A percentile compares a stretch with the other conserved stretches of the same genome.
Conservation (phyloP, 2,329 filamentous ascomycete species). For the Arthrobotrys conoides region DNA sequence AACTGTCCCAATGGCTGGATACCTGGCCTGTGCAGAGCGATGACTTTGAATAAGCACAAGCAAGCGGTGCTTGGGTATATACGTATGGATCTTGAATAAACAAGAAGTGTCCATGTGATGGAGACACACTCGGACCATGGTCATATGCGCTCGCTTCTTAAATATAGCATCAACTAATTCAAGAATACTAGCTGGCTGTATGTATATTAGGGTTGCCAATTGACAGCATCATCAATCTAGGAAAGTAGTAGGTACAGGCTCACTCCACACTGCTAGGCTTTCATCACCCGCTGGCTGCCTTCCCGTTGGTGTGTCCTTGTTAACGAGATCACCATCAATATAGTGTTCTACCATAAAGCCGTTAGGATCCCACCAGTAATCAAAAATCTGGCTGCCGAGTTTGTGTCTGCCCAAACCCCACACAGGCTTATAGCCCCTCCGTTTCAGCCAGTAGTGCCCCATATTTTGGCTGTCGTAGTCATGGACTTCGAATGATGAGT, state of each 20-base stretch:
- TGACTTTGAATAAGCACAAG: no score
- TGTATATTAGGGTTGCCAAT: no score
- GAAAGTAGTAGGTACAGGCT: slow-evolving; percentile 66
- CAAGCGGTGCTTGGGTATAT: no score
- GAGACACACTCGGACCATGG: no score
- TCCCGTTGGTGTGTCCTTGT: slow-evolving; percentile 71
- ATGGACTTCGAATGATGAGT: slow-evolving; percentile 78
- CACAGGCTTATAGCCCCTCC: slow-evolving; percentile 75
- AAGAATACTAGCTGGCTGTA: no score
- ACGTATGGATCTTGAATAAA: no score
- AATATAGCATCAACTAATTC: no score
- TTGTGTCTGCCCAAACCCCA: slow-evolving; percentile 82
- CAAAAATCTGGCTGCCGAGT: slow-evolving; percentile 79
- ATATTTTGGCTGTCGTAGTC: slow-evolving; percentile 80
- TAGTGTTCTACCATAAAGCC: slow-evolving; percentile 79
- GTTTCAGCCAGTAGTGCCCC: slow-evolving; percentile 78
- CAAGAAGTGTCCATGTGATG: no score
- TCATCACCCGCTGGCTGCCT: slow-evolving; percentile 67
- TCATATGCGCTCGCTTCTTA: no score
- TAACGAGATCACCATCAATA: slow-evolving; percentile 78
- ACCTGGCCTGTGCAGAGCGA: no score
- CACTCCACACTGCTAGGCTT: slow-evolving; percentile 68
- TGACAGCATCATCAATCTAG: slow-evolving; percentile 38
- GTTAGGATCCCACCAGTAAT: slow-evolving; percentile 78
- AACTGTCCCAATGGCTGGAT: no score